Percentiles rank a stretch among this genome's conserved stretches.
These are phyloP conservation scores for Oryza glaberrima DNA, from an alignment of 176 grass and related monocot genomes.

Conservation along the genomic window DNA sequence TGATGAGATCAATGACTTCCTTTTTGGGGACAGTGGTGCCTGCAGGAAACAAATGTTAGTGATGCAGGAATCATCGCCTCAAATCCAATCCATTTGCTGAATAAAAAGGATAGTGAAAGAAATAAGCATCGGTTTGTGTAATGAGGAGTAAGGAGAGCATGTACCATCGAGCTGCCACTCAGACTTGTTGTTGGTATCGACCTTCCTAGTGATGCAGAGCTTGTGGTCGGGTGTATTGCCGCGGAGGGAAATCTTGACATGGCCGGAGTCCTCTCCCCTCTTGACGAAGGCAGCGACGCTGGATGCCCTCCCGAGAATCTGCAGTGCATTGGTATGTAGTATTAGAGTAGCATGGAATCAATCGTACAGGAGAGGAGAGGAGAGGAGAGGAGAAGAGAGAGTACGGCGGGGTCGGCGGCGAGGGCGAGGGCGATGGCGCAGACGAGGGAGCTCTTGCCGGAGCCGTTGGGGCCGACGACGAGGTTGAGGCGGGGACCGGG, in stretches of 20 bases:
- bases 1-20: constrained; percentile 70
- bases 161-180: constrained; percentile 88
- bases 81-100: neutral
- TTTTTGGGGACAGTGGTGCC: constrained; percentile 61
- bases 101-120: neutral
- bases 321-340: constrained; percentile 16
- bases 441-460: constrained; percentile 89
- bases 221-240: constrained; percentile 49
- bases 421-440: constrained; percentile 87
- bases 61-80: neutral
- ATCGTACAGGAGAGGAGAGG: too few relatives aligned
- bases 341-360: neutral
- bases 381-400: neutral
- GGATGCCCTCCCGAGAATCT: constrained; percentile 89
- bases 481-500: constrained; percentile 87
- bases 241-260: constrained; percentile 82
- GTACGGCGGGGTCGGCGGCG: constrained; percentile 65
- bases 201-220: constrained; percentile 77
- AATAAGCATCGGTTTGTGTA: neutral
- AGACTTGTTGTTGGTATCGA: constrained; percentile 81
- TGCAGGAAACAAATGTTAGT: constrained; percentile 43
- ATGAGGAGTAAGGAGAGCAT: neutral
- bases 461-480: constrained; percentile 88
- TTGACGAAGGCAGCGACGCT: constrained; percentile 84
- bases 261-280: constrained; percentile 73